These are phyloP conservation scores for Aegilops tauschii DNA, from an alignment of 176 grass and related monocot genomes.

Conservation along the genomic window DNA sequence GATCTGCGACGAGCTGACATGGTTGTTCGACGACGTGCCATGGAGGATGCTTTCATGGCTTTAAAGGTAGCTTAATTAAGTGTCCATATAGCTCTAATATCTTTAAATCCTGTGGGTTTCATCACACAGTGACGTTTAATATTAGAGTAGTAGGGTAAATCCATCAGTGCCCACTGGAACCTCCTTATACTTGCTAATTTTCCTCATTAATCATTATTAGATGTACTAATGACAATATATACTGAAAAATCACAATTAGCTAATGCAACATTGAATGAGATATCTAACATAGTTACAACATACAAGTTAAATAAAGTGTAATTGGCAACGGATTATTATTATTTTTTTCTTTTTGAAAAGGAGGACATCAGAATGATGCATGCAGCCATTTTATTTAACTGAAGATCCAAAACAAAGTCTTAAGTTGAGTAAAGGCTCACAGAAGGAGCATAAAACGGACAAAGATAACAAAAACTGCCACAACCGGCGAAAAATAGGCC, in stretches of 20 bases:
- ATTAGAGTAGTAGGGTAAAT: neutral
- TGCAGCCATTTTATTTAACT: too few species aligned
- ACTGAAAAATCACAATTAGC: neutral
- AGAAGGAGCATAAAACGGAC: too few species aligned
- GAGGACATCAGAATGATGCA: too few species aligned
- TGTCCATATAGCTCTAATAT: neutral
- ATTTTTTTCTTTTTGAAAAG: too few species aligned
- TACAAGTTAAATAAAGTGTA: neutral
- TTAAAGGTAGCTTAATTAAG: slow-evolving; percentile 59
- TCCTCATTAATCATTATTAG: neutral
- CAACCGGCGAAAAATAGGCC: too few species aligned
- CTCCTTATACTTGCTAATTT: neutral
- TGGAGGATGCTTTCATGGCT: slow-evolving; percentile 98
- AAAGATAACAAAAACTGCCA: too few species aligned
- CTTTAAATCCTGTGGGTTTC: neutral
- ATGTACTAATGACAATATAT: neutral
- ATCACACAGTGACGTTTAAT: neutral
- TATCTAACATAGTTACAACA: neutral
- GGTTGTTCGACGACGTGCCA: slow-evolving; percentile 76
- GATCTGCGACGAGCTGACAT: slow-evolving; percentile 86
- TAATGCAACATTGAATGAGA: neutral
- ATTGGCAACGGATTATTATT: neutral
- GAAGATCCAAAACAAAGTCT: too few species aligned
- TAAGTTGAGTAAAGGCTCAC: too few species aligned
- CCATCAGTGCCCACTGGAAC: neutral